Conservation (phyloP, 176 grass and related monocot genomes). For the Poa pratensis region DNA sequence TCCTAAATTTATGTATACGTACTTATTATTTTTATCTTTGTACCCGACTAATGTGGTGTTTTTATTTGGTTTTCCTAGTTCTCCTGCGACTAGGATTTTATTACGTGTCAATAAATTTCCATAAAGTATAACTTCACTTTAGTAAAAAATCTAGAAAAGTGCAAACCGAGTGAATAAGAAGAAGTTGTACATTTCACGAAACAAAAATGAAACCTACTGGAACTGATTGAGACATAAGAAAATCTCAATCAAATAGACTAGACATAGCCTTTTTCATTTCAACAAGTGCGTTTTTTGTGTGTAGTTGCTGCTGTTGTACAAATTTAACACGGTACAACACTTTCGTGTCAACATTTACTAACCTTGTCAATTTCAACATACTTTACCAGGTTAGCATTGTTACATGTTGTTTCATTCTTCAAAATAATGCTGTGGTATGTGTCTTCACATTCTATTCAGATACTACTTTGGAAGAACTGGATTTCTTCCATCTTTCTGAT, state of each 20-base stretch:
- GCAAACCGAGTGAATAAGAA: too few species aligned
- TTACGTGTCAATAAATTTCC: too few species aligned
- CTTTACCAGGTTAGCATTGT: conserved; percentile 41
- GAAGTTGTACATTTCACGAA: too few species aligned
- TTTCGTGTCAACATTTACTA: neutral
- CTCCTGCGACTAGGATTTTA: too few species aligned
- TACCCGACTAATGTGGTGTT: neutral
- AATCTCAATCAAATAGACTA: too few species aligned
- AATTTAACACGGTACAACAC: neutral
- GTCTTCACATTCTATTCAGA: neutral
- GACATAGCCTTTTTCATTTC: too few species aligned
- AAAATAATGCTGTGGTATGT: conserved; percentile 63
- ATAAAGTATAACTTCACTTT: too few species aligned
- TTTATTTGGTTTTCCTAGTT: neutral
- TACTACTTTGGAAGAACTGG: neutral
- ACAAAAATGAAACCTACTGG: too few species aligned
- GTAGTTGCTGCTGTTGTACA: neutral
- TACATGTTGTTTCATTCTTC: conserved; percentile 46
- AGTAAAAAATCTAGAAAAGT: too few species aligned
- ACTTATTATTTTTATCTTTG: neutral
- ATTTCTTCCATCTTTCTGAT: neutral
- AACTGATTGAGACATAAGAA: too few species aligned
- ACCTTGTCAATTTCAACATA: neutral
- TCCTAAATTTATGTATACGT: neutral
- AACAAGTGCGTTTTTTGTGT: too few species aligned